Evolutionary conservation across 148 eudicot genomes (phyloP).

Genomic region (Camellia granthamiana): DNA sequence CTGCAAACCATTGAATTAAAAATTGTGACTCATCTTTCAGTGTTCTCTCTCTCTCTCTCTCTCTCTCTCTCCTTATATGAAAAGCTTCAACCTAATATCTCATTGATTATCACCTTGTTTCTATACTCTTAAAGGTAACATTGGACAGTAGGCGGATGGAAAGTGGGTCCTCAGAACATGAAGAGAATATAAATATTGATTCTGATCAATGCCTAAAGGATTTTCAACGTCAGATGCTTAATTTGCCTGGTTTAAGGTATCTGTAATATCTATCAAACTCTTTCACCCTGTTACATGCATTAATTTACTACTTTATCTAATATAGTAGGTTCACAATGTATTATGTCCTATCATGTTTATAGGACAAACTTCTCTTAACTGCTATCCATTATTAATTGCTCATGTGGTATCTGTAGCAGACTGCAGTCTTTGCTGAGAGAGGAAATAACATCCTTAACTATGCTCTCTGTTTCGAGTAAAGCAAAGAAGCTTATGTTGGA

Average conservation of each 20-base stretch:
- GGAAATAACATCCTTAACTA: conserved; percentile 27
- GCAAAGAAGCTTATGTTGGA: conserved; percentile 22
- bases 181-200: conserved; percentile 27
- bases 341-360: not conserved
- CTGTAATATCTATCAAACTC: conserved; percentile 51
- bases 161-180: conserved; percentile 25
- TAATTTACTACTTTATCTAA: not conserved
- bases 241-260: conserved; percentile 55
- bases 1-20: not conserved
- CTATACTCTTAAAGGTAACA: conserved; percentile 34
- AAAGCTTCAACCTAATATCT: not conserved
- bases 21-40: too few species aligned
- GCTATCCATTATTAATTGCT: not conserved
- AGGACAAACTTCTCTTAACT: not conserved
- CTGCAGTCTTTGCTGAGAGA: conserved; percentile 36
- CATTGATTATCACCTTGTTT: conserved; percentile 6
- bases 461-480: conserved; percentile 27
- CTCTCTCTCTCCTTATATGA: not conserved
- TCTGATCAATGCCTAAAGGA: conserved; percentile 42
- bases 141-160: conserved; percentile 39
- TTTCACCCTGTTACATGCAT: conserved; percentile 4
- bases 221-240: conserved; percentile 47
- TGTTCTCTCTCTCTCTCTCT: not conserved
- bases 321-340: not conserved
- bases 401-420: conserved; percentile 37